phyloP scores from a whole-genome alignment of 73 alveolate species.

The Urostyla sp. region DNA sequence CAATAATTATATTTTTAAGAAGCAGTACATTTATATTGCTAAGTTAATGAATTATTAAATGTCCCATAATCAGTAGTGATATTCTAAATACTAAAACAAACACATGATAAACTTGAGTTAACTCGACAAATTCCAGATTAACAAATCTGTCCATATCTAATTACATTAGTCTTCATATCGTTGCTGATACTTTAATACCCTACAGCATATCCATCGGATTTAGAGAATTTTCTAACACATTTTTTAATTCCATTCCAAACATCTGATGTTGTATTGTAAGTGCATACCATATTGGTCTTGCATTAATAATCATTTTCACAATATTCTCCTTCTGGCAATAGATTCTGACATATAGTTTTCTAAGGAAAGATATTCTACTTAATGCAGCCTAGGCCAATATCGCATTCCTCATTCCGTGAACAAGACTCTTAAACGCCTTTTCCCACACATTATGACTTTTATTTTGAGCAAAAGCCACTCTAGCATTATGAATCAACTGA shows the following conservation, averaged over 20 bases:
- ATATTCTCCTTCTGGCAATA: slow-evolving; percentile 1
- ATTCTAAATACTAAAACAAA: slow-evolving; percentile 16
- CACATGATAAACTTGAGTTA: slow-evolving; percentile 1
- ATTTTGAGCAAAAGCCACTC: slow-evolving; percentile 33
- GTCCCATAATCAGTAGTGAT: slow-evolving; percentile 37
- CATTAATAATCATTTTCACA: slow-evolving; percentile 32
- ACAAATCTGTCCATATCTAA: slow-evolving; percentile 36
- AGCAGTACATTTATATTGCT: slow-evolving; percentile 29
- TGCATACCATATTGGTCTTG: slow-evolving; percentile 22
- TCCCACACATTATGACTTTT: slow-evolving; percentile 38
- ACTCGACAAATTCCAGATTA: slow-evolving; percentile 43
- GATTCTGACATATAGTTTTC: slow-evolving; percentile 23
- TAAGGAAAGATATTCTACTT: slow-evolving; percentile 19
- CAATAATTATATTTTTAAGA: slow-evolving; percentile 24
- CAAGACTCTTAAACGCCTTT: slow-evolving; percentile 35
- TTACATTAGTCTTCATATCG: background rate
- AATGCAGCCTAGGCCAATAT: slow-evolving; percentile 22
- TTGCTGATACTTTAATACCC: slow-evolving; percentile 1
- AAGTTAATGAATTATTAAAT: background rate
- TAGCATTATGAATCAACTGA: background rate
- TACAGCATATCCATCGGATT: background rate
- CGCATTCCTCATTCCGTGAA: slow-evolving; percentile 25
- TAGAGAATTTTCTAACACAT: slow-evolving; percentile 26
- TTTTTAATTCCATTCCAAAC: background rate
- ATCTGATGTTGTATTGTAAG: background rate